phyloP scores from a whole-genome alignment of 768 basidiomycete genomes.

The Trametes villosa region DNA sequence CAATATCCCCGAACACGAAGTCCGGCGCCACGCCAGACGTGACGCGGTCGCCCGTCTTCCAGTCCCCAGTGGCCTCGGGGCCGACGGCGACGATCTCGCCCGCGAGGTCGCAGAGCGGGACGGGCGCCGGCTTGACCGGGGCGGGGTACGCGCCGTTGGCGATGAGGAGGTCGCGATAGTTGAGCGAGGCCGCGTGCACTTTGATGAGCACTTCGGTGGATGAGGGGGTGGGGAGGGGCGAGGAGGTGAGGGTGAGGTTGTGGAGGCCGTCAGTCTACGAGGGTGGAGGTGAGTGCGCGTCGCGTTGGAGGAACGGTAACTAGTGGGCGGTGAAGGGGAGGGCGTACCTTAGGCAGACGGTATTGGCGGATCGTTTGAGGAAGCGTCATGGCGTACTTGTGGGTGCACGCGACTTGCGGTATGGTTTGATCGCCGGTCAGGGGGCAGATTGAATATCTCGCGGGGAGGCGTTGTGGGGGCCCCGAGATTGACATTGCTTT shows the following conservation, averaged over 20 bases:
- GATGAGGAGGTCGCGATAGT: slow-evolving; percentile 55
- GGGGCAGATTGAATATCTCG: too few species aligned
- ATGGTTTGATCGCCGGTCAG: too few species aligned
- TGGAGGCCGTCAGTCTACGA: slow-evolving; percentile 32
- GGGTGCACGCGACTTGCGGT: too few species aligned
- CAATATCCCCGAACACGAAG: too few species aligned
- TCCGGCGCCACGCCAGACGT: too few species aligned
- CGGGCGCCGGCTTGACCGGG: slow-evolving; percentile 37
- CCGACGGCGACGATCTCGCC: slow-evolving; percentile 58
- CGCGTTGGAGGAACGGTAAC: background rate
- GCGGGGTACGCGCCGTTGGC: slow-evolving; percentile 43
- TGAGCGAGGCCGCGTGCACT: slow-evolving; percentile 59
- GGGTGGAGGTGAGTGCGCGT: background rate
- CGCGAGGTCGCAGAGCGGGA: slow-evolving; percentile 52
- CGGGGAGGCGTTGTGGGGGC: too few species aligned
- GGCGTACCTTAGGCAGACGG: slow-evolving; percentile 28
- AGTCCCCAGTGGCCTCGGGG: too few species aligned
- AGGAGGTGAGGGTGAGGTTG: slow-evolving; percentile 35
- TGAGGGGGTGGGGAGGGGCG: slow-evolving; percentile 38
- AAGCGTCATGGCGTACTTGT: background rate
- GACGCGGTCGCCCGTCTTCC: too few species aligned
- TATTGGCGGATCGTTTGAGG: slow-evolving; percentile 27
- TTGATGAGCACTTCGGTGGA: slow-evolving; percentile 58
- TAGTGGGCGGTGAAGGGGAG: background rate
- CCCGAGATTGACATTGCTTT: too few species aligned